Evolutionary conservation across 306 rosid genomes (phyloP), one percentile per base, ranked within the genome.

Genomic region (Dalbergia cultrata): DNA sequence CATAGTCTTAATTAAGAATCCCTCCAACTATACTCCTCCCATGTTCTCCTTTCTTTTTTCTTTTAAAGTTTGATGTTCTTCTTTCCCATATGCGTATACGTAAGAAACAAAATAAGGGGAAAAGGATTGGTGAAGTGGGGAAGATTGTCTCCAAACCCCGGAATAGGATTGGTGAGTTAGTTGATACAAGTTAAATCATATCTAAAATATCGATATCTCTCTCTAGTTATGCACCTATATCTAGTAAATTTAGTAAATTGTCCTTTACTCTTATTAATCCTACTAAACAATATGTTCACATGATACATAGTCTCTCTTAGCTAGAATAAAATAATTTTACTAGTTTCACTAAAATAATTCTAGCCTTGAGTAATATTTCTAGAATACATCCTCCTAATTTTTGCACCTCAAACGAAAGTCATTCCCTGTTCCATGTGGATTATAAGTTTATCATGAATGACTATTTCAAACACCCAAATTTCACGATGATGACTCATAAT

Each of bases 271-370:
- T 50, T 10, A 37, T 16, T 65, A 17, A 39, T 8, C 9, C 6
- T 41, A 37, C 34, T 22, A 47, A 70, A 53, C 56, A 53, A 77
- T 41, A 43, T 13, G 47, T 67, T 67, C 82, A 67, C 68, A 21
- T 47, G 56, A 11, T 41, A 67, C 16, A 37, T 17, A 8, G 14
- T n/a, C 13, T 16, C 5, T 9, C 12, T 43, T 49, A 49, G 6
- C n/a, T 2, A 49, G 14, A 49, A 13, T 63, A 47, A 45, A 21
- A 65, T 75, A 74, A 5, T 72, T 63, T 18, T 41, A 2, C 76
- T 6, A 56, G 39, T 56, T 53, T 72, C 33, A 34, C 33, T 54
- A 12, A 37, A 53, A 52, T 7, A 26, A 26, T 6, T 56, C 10
- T 54, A 39, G 37, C 8, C 52, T 35, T 19, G 34, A 26, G n/a